phyloP scores from a whole-genome alignment of 805 yeast genomes.

The Starmerella geochares region DNA sequence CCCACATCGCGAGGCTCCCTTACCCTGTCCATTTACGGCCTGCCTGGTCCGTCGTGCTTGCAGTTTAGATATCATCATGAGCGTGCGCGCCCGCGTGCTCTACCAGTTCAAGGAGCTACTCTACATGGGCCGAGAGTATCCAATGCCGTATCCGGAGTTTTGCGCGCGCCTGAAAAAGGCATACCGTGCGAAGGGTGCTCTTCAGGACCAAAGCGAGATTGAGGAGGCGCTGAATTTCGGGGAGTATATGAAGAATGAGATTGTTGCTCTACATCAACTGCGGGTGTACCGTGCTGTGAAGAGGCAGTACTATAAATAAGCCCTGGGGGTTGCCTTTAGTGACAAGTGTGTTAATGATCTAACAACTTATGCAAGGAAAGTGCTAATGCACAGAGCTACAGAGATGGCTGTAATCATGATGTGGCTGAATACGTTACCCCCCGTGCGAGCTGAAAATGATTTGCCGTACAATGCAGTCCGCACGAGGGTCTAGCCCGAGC shows the following conservation, averaged over 20 bases:
- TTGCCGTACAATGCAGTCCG: no score
- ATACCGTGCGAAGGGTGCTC: constrained; percentile 26
- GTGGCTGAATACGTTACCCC: no score
- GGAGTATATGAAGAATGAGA: constrained; percentile 33
- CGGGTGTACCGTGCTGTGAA: constrained; percentile 33
- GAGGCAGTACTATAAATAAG: constrained; percentile 25
- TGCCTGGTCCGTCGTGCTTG: no score
- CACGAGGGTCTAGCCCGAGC: no score
- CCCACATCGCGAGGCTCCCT: no score
- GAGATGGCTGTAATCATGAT: no score
- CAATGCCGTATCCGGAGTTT: constrained; percentile 31
- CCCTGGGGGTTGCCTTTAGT: no score
- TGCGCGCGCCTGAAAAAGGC: constrained; percentile 28
- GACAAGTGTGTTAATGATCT: no score
- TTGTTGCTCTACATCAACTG: constrained; percentile 32
- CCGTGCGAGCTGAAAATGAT: no score
- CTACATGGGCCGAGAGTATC: constrained; percentile 34
- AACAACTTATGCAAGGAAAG: no score
- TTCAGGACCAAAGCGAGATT: constrained; percentile 26
- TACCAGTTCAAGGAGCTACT: constrained; percentile 34
- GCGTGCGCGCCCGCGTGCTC: constrained; percentile 24
- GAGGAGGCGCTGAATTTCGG: constrained; percentile 31
- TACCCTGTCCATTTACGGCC: no score
- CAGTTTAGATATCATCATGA: not conserved
- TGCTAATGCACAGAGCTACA: no score